A percentile compares a stretch with the other conserved stretches of the same genome.
Evolutionary conservation across 169 alveolate genomes (phyloP).

Genomic region (Plasmodium adleri): DNA sequence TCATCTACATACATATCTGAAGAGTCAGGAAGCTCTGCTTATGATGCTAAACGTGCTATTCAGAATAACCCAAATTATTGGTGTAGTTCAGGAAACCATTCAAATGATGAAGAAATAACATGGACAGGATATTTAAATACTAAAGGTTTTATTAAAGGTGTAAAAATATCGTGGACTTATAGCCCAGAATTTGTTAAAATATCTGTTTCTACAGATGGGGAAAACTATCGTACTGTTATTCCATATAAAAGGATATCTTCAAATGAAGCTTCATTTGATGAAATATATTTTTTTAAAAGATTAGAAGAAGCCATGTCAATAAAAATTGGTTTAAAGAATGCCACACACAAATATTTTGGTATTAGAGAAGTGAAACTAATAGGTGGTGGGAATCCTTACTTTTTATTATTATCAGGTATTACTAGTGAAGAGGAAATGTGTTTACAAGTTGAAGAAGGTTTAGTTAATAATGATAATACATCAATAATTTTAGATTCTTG

Average conservation of each 20-base stretch:
- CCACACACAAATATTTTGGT: constrained; percentile 90
- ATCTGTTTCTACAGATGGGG: constrained; percentile 88
- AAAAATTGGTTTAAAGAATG: constrained; percentile 87
- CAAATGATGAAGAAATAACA: constrained; percentile 81
- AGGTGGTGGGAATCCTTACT: constrained; percentile 91
- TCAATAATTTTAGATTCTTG: constrained; percentile 86
- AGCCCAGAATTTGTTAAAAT: constrained; percentile 87
- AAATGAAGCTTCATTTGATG: constrained; percentile 78
- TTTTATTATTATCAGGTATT: constrained; percentile 90
- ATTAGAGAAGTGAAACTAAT: constrained; percentile 89
- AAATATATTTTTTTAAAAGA: constrained; percentile 40
- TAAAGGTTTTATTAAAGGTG: constrained; percentile 84
- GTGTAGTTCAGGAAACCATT: constrained; percentile 90
- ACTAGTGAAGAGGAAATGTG: constrained; percentile 92
- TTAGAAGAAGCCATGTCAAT: constrained; percentile 81
- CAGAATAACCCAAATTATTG: constrained; percentile 91
- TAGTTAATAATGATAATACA: constrained; percentile 83
- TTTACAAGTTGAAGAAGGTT: constrained; percentile 90
- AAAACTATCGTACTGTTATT: constrained; percentile 85
- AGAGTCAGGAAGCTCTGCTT: constrained; percentile 76
- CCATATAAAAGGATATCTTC: constrained; percentile 86
- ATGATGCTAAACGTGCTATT: constrained; percentile 84
- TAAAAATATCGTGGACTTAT: constrained; percentile 88
- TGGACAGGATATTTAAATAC: constrained; percentile 90
- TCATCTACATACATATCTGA: constrained; percentile 82